A percentile compares a stretch with the other conserved stretches of the same genome.
phyloP scores from a whole-genome alignment of 2,329 filamentous ascomycete species.

The Phyllosticta citriasiana region DNA sequence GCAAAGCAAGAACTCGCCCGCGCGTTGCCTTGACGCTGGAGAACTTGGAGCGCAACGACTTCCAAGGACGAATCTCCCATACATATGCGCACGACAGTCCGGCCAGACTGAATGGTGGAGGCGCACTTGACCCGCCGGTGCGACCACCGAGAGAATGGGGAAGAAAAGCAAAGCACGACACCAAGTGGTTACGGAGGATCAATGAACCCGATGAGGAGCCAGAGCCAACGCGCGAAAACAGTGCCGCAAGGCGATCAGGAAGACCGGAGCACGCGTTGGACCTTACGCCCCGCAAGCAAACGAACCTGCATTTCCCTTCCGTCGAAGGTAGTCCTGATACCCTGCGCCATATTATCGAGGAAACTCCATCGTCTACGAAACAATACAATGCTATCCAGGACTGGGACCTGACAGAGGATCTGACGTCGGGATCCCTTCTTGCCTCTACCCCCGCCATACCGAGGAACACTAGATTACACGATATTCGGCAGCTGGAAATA shows the following conservation, averaged over 20 bases:
- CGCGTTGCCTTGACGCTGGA: slow-evolving; percentile 33
- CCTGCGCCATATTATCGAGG: slow-evolving; percentile 21
- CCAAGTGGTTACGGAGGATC: slow-evolving; percentile 6
- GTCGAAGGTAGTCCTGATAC: slow-evolving; percentile 35
- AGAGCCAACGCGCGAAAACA: not conserved
- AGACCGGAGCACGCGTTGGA: slow-evolving; percentile 12
- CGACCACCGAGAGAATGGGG: slow-evolving; percentile 39
- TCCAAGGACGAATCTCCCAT: slow-evolving; percentile 11
- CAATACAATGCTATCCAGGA: slow-evolving; percentile 16
- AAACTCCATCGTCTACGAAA: slow-evolving; percentile 18
- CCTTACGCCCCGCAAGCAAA: slow-evolving; percentile 18
- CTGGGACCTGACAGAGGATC: slow-evolving; percentile 33
- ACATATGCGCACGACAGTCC: slow-evolving; percentile 15
- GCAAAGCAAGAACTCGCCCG: slow-evolving; percentile 32
- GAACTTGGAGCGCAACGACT: slow-evolving; percentile 31
- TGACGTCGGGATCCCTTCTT: slow-evolving; percentile 36
- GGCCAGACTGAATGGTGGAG: slow-evolving; percentile 25
- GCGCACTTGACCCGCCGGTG: slow-evolving; percentile 33
- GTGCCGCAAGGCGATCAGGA: not conserved
- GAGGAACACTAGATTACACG: slow-evolving; percentile 33
- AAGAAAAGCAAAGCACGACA: slow-evolving; percentile 29
- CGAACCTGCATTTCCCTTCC: slow-evolving; percentile 30
- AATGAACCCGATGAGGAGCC: not conserved
- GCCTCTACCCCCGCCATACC: slow-evolving; percentile 37
- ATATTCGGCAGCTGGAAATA: slow-evolving; percentile 31